Evolutionary conservation across 768 basidiomycete species (phyloP), one percentile per base, ranked within the genome.

Genomic region (Suillus bovinus): DNA sequence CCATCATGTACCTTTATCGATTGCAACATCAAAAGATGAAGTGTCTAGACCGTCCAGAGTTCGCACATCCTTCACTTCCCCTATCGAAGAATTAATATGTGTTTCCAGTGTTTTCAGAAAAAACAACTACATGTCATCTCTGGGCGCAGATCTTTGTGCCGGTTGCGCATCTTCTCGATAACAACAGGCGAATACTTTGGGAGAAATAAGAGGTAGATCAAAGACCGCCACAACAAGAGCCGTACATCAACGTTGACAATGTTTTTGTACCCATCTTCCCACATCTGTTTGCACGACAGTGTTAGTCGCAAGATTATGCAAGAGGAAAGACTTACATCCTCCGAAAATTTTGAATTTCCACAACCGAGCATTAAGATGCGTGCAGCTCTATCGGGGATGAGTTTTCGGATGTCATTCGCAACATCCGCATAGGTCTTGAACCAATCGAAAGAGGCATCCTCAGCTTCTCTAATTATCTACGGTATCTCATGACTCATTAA

Each of bases 41-140:
- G 82, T 74, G 4, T 83, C 82, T 22, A 66, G 60, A 60, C 94
- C 90, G 13, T 77, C 72, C 33, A 95, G 76, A 16, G 83, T 72
- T 13, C 93, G 83, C 44, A 94, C 85, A 64, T 95, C 93, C 89
- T 92, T 94, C 74, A 89, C 90, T 60, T 84, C 79, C 93, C 93
- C 91, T 93, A 58, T 14, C 52, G 57, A 42, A 16, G 39, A 58
- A 38, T 52, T 38, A 27, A 46, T 27, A n/a, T 11, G 1, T 17
- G 5, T 42, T 58, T 38, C 17, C 41, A 27, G 1, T 52, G 58
- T 58, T 52, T 39, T 13, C 2, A 27, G 29, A 41, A 29, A 8
- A 31, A 38, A 49, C 9, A n/a, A 42, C 57, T 69, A 90, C 90
- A 94, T 70, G 84, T 79, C 90, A 95, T 91, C 61, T 84, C 83